Evolutionary conservation across 164 flowering plant genomes (phyloP), one percentile per base, ranked within the genome.

Genomic region (Protea cynaroides): DNA sequence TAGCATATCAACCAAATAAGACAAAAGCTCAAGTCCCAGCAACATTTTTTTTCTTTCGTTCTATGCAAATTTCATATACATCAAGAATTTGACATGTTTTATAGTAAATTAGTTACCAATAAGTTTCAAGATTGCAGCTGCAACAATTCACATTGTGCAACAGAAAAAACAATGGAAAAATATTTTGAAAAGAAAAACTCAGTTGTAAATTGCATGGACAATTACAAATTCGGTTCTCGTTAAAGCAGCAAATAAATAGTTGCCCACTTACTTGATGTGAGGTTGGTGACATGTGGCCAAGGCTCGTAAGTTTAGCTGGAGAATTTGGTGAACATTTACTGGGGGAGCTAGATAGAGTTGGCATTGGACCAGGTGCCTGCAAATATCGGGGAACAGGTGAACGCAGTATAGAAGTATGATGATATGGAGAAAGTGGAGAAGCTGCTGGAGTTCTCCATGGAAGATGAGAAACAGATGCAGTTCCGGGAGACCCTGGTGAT

Each of bases 351-450:
- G 65, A 65, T 0, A 73, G 69, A n/a, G 65, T 67, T 54, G 81
- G 78, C 40, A 70, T 64, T 13, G 56, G 44, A 53, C 73, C 52
- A 25, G 81, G 83, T 1, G 83, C 67, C 8, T 68, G 82, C 55
- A 58, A 29, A 62, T 72, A 78, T 1, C 83, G 74, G 7, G 76
- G 70, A 46, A 72, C 43, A 4, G 87, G 84, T 15, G 90, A 85
- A 22, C 47, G 78, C 36, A 73, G 29, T 29, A 72, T 51, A 17
- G 84, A 74, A 47, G 80, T 63, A 17, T 61, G 77, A 62, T 72
- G 65, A 65, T 74, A 69, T 25, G 84, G 69, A 56, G 75, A 70
- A 69, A 69, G 68, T 17, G 89, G 84, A 29, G 87, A 82, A 36
- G 73, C 68, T 52, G 25, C 56, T 19, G 84, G 77, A 50, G 61